A percentile compares a stretch with the other conserved stretches of the same genome.
These are phyloP conservation scores for Casaregolazyma suthepensis DNA, from an alignment of 1,139 yeast genomes.

Conservation along the genomic window DNA sequence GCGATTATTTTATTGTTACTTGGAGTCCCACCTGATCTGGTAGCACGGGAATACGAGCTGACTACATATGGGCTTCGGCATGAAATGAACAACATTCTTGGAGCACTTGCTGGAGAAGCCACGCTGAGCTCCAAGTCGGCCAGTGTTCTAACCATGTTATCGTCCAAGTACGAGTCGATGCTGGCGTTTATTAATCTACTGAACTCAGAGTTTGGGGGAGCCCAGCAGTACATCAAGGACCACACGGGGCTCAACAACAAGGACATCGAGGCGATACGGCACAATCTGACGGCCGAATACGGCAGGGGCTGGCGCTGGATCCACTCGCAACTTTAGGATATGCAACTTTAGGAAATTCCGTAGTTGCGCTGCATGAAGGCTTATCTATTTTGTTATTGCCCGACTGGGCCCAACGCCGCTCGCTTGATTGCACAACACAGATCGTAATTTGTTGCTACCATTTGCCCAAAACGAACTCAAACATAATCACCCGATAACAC, in stretches of 20 bases:
- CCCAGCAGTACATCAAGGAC: slow-evolving; percentile 44
- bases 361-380: background rate
- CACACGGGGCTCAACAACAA: slow-evolving; percentile 42
- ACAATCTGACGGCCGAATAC: slow-evolving; percentile 35
- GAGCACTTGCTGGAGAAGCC: slow-evolving; percentile 17
- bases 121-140: slow-evolving; percentile 11
- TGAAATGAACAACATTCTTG: slow-evolving; percentile 19
- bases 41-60: slow-evolving; percentile 69
- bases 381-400: background rate
- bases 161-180: slow-evolving; percentile 72
- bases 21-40: slow-evolving; percentile 59
- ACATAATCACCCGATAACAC: background rate
- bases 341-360: background rate
- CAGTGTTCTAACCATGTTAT: slow-evolving; percentile 54
- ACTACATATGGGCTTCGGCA: slow-evolving; percentile 55
- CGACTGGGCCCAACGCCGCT: background rate
- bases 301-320: slow-evolving; percentile 9
- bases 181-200: slow-evolving; percentile 51
- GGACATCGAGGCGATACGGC: slow-evolving; percentile 48
- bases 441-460: background rate
- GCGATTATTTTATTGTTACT: slow-evolving; percentile 59
- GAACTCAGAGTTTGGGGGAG: slow-evolving; percentile 50
- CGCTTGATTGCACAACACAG: background rate
- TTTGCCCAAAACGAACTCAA: background rate
- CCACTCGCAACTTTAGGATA: background rate